phyloP scores from a whole-genome alignment of 306 rosid species.

The Boehmeria nivea region DNA sequence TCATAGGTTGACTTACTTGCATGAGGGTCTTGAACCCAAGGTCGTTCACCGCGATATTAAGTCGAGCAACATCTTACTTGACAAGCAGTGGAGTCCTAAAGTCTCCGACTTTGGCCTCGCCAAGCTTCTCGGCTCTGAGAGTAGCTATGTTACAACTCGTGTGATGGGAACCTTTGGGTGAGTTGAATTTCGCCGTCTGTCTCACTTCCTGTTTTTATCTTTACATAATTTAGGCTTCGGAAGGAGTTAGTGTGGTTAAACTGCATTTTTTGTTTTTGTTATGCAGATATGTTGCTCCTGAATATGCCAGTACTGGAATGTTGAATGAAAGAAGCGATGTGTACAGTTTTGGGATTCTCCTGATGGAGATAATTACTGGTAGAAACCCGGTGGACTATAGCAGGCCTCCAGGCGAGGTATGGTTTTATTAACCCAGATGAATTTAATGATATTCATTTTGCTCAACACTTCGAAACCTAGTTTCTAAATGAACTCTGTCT shows the following conservation, averaged over 20 bases:
- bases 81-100: slow-evolving; percentile 56
- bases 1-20: slow-evolving; percentile 48
- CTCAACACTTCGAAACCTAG: too few relatives aligned
- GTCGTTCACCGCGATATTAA: slow-evolving; percentile 64
- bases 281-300: slow-evolving; percentile 62
- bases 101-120: slow-evolving; percentile 65
- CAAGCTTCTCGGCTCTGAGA: slow-evolving; percentile 56
- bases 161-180: slow-evolving; percentile 70
- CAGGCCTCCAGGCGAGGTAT: slow-evolving; percentile 57
- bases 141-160: slow-evolving; percentile 59
- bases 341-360: slow-evolving; percentile 54
- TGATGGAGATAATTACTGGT: slow-evolving; percentile 59
- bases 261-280: background rate
- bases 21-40: slow-evolving; percentile 64
- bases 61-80: slow-evolving; percentile 60
- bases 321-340: slow-evolving; percentile 61
- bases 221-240: too few relatives aligned
- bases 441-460: too few relatives aligned
- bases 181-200: slow-evolving; percentile 15
- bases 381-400: slow-evolving; percentile 60
- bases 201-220: background rate
- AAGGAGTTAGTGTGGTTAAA: background rate
- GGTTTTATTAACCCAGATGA: background rate
- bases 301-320: slow-evolving; percentile 67
- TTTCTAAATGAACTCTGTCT: background rate